Evolutionary conservation across 495 filamentous ascomycete genomes (phyloP).

Genomic region (Aspergillus avenaceus): DNA sequence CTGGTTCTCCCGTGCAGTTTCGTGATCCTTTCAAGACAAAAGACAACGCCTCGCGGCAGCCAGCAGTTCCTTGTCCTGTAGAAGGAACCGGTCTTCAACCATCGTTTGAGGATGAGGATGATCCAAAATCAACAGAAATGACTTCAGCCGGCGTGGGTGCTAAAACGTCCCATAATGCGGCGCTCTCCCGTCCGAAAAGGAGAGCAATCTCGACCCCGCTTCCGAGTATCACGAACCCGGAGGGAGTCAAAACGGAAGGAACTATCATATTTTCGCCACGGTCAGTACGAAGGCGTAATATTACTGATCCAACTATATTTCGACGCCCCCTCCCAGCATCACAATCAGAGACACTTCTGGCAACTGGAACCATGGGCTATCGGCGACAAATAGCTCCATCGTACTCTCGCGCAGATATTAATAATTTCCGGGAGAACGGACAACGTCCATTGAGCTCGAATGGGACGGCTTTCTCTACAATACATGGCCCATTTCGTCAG

Average conservation of each 20-base stretch:
- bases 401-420: constrained; percentile 19
- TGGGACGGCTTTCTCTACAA: constrained; percentile 23
- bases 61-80: constrained; percentile 1
- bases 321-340: constrained; percentile 25
- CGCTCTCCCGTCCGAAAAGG: constrained; percentile 31
- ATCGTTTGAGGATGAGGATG: constrained; percentile 23
- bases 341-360: constrained; percentile 13
- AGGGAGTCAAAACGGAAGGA: constrained; percentile 23
- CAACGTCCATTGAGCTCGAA: constrained; percentile 28
- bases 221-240: constrained; percentile 19
- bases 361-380: constrained; percentile 9
- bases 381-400: constrained; percentile 14
- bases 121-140: constrained; percentile 17
- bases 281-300: constrained; percentile 32
- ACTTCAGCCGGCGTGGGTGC: constrained; percentile 16
- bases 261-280: constrained; percentile 17
- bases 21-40: constrained; percentile 31
- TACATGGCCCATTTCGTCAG: constrained; percentile 31
- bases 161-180: constrained; percentile 20
- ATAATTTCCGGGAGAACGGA: constrained; percentile 5
- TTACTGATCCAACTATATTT: constrained; percentile 40
- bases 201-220: constrained; percentile 33
- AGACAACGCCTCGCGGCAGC: not conserved
- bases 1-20: constrained; percentile 25
- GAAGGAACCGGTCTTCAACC: constrained; percentile 15